phyloP scores from a whole-genome alignment of 2,329 filamentous ascomycete species.

The Rutstroemia sp. region DNA sequence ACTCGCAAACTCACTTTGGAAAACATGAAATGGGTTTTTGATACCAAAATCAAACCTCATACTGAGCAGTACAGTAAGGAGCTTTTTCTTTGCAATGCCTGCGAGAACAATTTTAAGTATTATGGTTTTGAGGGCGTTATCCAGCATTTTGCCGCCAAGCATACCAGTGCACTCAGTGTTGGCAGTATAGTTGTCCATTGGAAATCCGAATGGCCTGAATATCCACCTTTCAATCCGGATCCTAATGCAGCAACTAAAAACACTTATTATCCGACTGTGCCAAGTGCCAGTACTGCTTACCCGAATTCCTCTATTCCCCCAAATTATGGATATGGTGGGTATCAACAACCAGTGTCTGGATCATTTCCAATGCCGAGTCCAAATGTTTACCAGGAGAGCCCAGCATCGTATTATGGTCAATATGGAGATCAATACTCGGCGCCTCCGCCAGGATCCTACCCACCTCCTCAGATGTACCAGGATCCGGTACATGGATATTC shows the following conservation, averaged over 20 bases:
- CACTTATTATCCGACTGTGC: slow-evolving; percentile 27
- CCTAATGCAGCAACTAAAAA: slow-evolving; percentile 35
- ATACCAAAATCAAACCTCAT: slow-evolving; percentile 64
- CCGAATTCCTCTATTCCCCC: slow-evolving; percentile 27
- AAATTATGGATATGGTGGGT: slow-evolving; percentile 30
- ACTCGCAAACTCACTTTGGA: slow-evolving; percentile 64
- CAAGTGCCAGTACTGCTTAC: slow-evolving; percentile 29
- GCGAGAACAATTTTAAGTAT: slow-evolving; percentile 55
- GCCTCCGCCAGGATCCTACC: slow-evolving; percentile 26
- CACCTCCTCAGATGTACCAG: slow-evolving; percentile 23
- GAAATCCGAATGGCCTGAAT: slow-evolving; percentile 73
- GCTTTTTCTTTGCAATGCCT: slow-evolving; percentile 68
- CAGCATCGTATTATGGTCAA: slow-evolving; percentile 29
- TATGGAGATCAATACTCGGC: slow-evolving; percentile 29
- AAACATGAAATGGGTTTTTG: slow-evolving; percentile 82
- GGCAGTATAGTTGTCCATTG: slow-evolving; percentile 71
- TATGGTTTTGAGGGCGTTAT: slow-evolving; percentile 74
- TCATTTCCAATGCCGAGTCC: slow-evolving; percentile 17
- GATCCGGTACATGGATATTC: slow-evolving; percentile 17
- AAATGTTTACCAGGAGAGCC: slow-evolving; percentile 25
- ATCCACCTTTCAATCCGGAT: slow-evolving; percentile 63
- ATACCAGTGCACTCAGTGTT: slow-evolving; percentile 61
- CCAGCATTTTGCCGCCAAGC: slow-evolving; percentile 79
- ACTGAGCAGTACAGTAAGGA: slow-evolving; percentile 62
- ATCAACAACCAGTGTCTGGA: slow-evolving; percentile 21